phyloP scores from a whole-genome alignment of 2,329 filamentous ascomycete genomes.

The Phaeophleospora eucalypticola region DNA sequence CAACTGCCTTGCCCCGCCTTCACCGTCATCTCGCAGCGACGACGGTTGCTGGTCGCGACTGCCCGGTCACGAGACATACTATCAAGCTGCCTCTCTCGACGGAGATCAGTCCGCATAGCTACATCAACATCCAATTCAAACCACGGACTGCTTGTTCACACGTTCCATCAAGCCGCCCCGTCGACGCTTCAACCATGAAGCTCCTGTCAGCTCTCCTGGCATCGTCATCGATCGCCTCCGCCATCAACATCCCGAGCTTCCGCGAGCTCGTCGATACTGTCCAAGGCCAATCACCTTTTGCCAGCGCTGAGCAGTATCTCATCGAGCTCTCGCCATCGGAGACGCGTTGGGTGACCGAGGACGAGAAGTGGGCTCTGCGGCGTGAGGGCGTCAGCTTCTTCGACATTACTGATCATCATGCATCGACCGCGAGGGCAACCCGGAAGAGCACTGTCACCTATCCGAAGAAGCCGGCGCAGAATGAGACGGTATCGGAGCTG shows the following conservation, averaged over 20 bases:
- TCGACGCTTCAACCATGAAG: slow-evolving; percentile 19
- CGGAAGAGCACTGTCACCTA: slow-evolving; percentile 53
- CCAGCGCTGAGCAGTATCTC: slow-evolving; percentile 56
- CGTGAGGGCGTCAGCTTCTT: slow-evolving; percentile 83
- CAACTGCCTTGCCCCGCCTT: neutral
- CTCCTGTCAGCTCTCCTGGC: slow-evolving; percentile 19
- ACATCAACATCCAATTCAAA: too few species aligned
- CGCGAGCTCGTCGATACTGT: slow-evolving; percentile 18
- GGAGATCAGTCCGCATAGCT: neutral
- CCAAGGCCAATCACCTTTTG: slow-evolving; percentile 27
- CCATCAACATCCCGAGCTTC: slow-evolving; percentile 21
- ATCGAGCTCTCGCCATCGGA: slow-evolving; percentile 82
- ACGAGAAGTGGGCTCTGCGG: slow-evolving; percentile 89
- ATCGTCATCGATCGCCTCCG: slow-evolving; percentile 19
- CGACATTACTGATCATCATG: slow-evolving; percentile 69
- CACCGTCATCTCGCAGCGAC: neutral
- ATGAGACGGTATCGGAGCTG: slow-evolving; percentile 64
- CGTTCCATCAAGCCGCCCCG: neutral
- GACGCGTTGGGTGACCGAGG: slow-evolving; percentile 83
- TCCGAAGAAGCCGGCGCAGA: slow-evolving; percentile 62
- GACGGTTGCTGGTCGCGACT: neutral
- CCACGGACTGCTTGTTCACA: too few species aligned
- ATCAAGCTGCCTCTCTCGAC: neutral
- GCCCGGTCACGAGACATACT: neutral
- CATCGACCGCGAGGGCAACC: slow-evolving; percentile 2